phyloP scores from a whole-genome alignment of 305 asterid species.

The Rubia balearica region DNA sequence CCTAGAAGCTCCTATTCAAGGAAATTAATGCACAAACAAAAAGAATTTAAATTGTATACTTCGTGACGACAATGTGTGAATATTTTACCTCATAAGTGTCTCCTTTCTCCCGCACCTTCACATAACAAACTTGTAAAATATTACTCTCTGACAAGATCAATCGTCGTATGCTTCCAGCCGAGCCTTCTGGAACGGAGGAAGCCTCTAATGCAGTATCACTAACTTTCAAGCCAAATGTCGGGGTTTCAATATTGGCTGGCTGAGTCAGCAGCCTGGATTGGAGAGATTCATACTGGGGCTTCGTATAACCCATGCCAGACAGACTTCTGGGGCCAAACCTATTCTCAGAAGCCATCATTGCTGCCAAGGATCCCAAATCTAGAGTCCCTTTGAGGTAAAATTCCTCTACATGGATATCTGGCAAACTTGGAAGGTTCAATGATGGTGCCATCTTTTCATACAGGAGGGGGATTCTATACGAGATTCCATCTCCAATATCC shows the following conservation, averaged over 20 bases:
- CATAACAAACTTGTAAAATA: constrained; percentile 75
- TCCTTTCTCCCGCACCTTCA: constrained; percentile 98
- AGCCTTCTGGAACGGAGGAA: constrained; percentile 88
- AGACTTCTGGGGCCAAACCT: constrained; percentile 49
- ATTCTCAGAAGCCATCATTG: constrained; percentile 86
- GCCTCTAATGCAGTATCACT: constrained; percentile 67
- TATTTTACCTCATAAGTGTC: constrained; percentile 88
- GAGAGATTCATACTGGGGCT: constrained; percentile 79
- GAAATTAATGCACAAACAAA: constrained; percentile 11
- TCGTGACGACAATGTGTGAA: constrained; percentile 2
- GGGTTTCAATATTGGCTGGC: constrained; percentile 40
- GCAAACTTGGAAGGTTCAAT: constrained; percentile 64
- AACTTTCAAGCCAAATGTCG: constrained; percentile 59
- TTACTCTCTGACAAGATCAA: constrained; percentile 87
- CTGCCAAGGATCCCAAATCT: constrained; percentile 89
- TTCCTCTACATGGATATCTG: constrained; percentile 85
- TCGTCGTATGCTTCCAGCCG: constrained; percentile 82
- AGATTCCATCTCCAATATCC: constrained; percentile 89
- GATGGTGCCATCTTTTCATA: constrained; percentile 69
- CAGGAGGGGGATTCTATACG: constrained; percentile 85
- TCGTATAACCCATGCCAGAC: constrained; percentile 67
- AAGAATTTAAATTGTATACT: background rate
- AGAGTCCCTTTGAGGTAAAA: constrained; percentile 94
- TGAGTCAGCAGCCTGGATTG: constrained; percentile 69
- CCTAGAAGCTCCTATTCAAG: background rate